A percentile compares a stretch with the other conserved stretches of the same genome.
phyloP scores from a whole-genome alignment of 2,329 filamentous ascomycete genomes.

The Colletotrichum karsti region DNA sequence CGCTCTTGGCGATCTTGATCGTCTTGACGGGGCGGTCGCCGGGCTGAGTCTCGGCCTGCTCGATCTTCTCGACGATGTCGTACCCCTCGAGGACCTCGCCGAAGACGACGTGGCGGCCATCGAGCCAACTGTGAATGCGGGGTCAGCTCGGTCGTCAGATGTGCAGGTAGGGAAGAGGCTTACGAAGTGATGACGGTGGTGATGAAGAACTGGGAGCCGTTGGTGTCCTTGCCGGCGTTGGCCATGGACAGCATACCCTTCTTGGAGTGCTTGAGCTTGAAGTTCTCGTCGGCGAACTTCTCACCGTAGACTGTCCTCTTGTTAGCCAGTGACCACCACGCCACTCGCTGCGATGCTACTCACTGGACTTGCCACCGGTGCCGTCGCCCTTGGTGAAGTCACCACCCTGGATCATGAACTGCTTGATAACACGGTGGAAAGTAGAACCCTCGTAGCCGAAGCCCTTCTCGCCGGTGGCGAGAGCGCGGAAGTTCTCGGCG shows the following conservation, averaged over 20 bases:
- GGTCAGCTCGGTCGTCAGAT: slow-evolving; percentile 11
- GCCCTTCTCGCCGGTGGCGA: slow-evolving; percentile 87
- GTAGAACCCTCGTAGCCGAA: slow-evolving; percentile 82
- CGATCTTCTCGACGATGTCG: slow-evolving; percentile 81
- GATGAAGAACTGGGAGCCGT: slow-evolving; percentile 92
- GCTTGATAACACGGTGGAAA: slow-evolving; percentile 92
- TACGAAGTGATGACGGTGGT: slow-evolving; percentile 82
- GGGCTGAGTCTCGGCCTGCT: slow-evolving; percentile 71
- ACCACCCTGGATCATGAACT: slow-evolving; percentile 92
- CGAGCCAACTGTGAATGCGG: slow-evolving; percentile 70
- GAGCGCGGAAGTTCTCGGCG: slow-evolving; percentile 77
- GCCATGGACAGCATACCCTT: slow-evolving; percentile 86
- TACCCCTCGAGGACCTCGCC: slow-evolving; percentile 89
- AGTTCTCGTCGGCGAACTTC: slow-evolving; percentile 91
- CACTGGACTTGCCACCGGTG: slow-evolving; percentile 86
- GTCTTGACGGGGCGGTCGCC: slow-evolving; percentile 75
- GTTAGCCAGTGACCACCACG: neutral
- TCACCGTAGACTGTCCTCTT: slow-evolving; percentile 74
- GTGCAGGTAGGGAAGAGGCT: slow-evolving; percentile 37
- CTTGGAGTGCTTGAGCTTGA: slow-evolving; percentile 93
- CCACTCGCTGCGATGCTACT: slow-evolving; percentile 38
- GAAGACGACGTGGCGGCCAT: slow-evolving; percentile 87
- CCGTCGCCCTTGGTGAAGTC: slow-evolving; percentile 87
- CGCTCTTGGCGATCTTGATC: slow-evolving; percentile 84
- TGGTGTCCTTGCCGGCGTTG: slow-evolving; percentile 86